Base-by-base conservation (phyloP, 1,284 basidiomycete species). In the Sphaerobolus stellatus region DNA sequence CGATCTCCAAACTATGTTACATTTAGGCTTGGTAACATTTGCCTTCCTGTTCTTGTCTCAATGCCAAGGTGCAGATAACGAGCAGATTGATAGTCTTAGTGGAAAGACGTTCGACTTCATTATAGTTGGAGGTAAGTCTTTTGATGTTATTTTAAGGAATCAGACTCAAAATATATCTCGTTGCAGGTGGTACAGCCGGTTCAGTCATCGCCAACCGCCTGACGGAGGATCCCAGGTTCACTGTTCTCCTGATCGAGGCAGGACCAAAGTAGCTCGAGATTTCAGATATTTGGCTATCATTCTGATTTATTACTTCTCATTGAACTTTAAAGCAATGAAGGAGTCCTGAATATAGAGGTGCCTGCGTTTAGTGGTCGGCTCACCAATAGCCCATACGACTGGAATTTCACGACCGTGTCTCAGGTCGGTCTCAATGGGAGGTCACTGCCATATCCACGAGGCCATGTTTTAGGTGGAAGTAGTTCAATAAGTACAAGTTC, bases 351-450 rank as follows among this genome's bases (percentile, higher is more conserved):
- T 27, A 24, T 27, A 2, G 41, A 43, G 28, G 16, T 43, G 22
- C 41, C 41, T 11, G 22, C 28, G 22, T 22, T 43, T 18, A 3
- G 9, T 22, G 22, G 22, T 43, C 22, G 28, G 2, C 18, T 43
- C 9, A 13, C 20, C 18, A 27, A 27, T 43, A n/a, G 6, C 6
- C n/a, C 36, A 3, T 52, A 18, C 22, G 25, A 27, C 27, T 52
- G 50, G 50, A 52, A 52, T 40, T 52, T 4, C 30, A 52, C 50
- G n/a, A 50, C 43, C 2, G 24, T 29, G 4, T 3, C 50, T 24
- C 50, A 52, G 27, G 27, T 41, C 9, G 50, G 24, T 14, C 30
- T 48, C 22, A 28, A 28, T 14, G 40, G 40, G 16, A 34, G 50
- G n/a, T 14, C 34, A 14, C 9, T 50, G 11, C 24, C 24, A 22